Conservation (phyloP, 345 rosid species). For the Diplotaxis tenuifolia region DNA sequence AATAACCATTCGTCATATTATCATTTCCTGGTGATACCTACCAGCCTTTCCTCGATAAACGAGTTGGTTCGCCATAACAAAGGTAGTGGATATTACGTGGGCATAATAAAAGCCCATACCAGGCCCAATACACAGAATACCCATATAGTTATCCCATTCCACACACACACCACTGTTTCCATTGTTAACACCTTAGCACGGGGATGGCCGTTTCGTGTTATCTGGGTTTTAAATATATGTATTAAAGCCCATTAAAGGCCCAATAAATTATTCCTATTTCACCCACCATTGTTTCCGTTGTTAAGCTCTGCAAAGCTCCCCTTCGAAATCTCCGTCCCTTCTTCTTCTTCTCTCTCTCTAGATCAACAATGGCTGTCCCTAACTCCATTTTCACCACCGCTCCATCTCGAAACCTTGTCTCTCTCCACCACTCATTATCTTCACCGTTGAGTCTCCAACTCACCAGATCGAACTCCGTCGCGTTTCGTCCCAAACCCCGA, state of each 20-base stretch:
- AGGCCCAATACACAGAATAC: no score
- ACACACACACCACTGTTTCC: no score
- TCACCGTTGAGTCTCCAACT: background rate
- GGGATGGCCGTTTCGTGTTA: no score
- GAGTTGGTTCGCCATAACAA: no score
- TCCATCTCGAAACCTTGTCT: constrained; percentile 7
- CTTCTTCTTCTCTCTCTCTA: background rate
- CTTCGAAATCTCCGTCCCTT: constrained; percentile 30
- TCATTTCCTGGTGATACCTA: no score
- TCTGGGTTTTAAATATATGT: background rate
- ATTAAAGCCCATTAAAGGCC: background rate
- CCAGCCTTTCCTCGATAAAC: no score
- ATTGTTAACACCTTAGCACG: no score
- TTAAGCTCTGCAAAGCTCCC: constrained; percentile 24
- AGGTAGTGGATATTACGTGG: no score
- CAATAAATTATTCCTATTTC: background rate
- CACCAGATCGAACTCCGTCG: constrained; percentile 28
- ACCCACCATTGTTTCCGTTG: constrained; percentile 35
- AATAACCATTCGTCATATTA: no score
- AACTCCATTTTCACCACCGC: constrained; percentile 32
- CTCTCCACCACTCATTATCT: constrained; percentile 14
- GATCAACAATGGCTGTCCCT: constrained; percentile 37
- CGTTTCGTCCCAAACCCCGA: constrained; percentile 25
- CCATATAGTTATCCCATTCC: no score
- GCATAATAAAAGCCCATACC: no score